Evolutionary conservation across 2,329 filamentous ascomycete genomes (phyloP), one percentile per base, ranked within the genome.

Genomic region (Beauveria sp.): DNA sequence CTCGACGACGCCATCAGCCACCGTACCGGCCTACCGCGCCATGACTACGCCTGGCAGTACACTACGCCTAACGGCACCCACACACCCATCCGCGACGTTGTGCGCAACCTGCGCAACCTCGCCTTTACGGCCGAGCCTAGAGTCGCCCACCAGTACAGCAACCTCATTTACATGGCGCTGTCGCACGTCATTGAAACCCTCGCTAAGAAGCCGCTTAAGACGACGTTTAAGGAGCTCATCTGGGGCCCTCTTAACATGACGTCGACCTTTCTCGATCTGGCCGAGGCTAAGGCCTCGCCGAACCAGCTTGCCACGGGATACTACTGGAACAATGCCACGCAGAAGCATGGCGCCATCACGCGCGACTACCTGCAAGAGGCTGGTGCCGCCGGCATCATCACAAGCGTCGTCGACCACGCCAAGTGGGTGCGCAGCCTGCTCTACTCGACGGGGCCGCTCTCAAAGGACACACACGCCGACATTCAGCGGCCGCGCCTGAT

Each of bases 1-100:
- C 66, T 83, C 6, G 78, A 82, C 60, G 81, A 84, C 61, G 74
- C 77, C 2, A 69, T 83, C 1, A 74, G 74, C 57, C 80, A 83
- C 65, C 71, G 79, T 9, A 78, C 75, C 1, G 80, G 81, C 12
- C 72, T 83, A 62, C 72, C 81, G 1, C 64, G 72, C 45, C 79
- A 78, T 67, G 77, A 80, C 63, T 52, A 67, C 1, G 14, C 55
- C 55, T 58, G 55, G 58, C 28, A 12, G n/a, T 40, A 58, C 45
- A 22, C 46, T 9, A 43, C 12, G 7, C 7, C 20, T 5, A 67
- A 77, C 48, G 73, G 73, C 5, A 20, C 20, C 5, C 46, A 5
- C 28, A 50, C 48, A 10, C 28, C 46, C 10, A 2, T 54, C 18
- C 38, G 34, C 8, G 74, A 72, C 1, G 62, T 74, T 1, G 73